These are phyloP conservation scores for Xylaria telfairii DNA, from an alignment of 495 filamentous ascomycete species.

Conservation along the genomic window DNA sequence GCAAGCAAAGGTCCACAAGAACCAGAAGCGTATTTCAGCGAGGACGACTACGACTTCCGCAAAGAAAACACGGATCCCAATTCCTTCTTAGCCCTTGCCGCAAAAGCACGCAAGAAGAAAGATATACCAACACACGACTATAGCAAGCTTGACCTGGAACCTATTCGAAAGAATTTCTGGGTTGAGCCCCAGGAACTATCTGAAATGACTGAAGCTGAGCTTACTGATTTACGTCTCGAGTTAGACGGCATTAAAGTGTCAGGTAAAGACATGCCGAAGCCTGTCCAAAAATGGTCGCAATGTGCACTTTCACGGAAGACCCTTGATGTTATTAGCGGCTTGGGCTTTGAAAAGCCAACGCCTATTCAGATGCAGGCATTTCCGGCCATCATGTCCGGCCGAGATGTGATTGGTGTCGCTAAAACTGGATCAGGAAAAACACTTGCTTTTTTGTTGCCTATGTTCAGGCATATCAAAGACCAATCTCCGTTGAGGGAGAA, in stretches of 20 bases:
- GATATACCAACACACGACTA: constrained; percentile 89
- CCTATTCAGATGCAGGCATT: constrained; percentile 95
- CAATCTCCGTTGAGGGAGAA: constrained; percentile 80
- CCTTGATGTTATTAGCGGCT: constrained; percentile 80
- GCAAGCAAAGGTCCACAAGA: constrained; percentile 55
- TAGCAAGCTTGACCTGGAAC: constrained; percentile 79
- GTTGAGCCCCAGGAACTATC: constrained; percentile 83
- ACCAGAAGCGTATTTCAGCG: constrained; percentile 84
- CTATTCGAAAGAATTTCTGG: constrained; percentile 93
- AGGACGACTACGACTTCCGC: constrained; percentile 78
- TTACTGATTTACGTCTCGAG: constrained; percentile 80
- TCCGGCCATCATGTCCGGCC: constrained; percentile 93
- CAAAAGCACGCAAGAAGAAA: constrained; percentile 90
- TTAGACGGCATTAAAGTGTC: constrained; percentile 93
- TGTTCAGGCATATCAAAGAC: constrained; percentile 98
- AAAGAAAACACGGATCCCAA: constrained; percentile 81
- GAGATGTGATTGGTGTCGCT: constrained; percentile 94
- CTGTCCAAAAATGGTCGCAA: constrained; percentile 95
- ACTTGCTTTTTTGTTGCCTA: constrained; percentile 89
- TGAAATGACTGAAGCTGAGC: constrained; percentile 85
- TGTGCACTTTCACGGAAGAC: constrained; percentile 87
- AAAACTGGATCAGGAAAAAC: constrained; percentile 99
- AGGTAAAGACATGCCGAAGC: constrained; percentile 86
- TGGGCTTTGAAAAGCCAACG: constrained; percentile 89
- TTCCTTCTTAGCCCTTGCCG: constrained; percentile 80